A percentile compares a stretch with the other conserved stretches of the same genome.
Evolutionary conservation across 805 yeast species (phyloP).

Genomic region (Jamesozyma lodderae): DNA sequence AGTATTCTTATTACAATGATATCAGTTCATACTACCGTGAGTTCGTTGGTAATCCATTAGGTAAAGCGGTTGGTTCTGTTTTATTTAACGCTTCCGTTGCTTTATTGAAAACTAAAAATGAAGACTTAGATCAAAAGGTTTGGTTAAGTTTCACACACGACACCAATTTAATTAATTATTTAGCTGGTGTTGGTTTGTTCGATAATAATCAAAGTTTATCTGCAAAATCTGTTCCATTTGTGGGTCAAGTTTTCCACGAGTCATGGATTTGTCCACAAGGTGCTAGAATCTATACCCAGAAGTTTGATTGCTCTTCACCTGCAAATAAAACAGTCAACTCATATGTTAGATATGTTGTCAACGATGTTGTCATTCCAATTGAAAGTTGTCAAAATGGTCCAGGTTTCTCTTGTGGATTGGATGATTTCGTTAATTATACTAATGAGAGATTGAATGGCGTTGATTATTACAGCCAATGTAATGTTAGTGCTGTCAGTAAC

Average conservation of each 20-base stretch:
- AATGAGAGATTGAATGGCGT: constrained; percentile 24
- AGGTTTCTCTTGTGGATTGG: constrained; percentile 39
- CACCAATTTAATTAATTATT: constrained; percentile 49
- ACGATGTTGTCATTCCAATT: constrained; percentile 47
- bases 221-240: constrained; percentile 30
- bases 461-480: constrained; percentile 30
- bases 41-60: neutral
- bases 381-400: constrained; percentile 44
- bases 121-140: constrained; percentile 41
- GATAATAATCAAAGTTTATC: constrained; percentile 34
- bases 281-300: constrained; percentile 36
- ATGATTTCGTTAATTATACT: constrained; percentile 28
- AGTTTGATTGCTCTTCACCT: constrained; percentile 34
- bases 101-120: constrained; percentile 40
- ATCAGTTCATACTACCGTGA: constrained; percentile 37
- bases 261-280: neutral
- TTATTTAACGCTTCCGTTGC: constrained; percentile 44
- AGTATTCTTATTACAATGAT: constrained; percentile 52
- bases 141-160: constrained; percentile 73
- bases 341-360: constrained; percentile 41
- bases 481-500: constrained; percentile 11
- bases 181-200: constrained; percentile 55
- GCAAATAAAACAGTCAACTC: constrained; percentile 16
- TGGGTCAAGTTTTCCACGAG: neutral
- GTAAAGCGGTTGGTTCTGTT: constrained; percentile 46